Percentiles rank a stretch among this genome's conserved stretches.
Conservation (phyloP, 139 green algal genomes). For the Picochlorum sp. region DNA sequence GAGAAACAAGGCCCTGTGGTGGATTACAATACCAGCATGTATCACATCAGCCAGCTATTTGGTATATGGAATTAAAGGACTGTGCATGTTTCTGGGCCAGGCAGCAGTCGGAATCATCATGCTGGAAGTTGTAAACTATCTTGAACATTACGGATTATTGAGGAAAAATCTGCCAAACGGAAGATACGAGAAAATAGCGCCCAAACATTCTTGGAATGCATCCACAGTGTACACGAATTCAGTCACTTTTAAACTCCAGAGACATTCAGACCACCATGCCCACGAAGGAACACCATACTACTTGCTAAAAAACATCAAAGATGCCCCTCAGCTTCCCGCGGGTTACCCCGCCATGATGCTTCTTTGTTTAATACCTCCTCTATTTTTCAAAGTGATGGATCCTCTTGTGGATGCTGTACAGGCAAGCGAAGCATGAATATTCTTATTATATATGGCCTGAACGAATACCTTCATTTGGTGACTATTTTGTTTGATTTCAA, state of each 20-base stretch:
- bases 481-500: too few relatives aligned
- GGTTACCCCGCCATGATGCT: slow-evolving; percentile 19
- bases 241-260: slow-evolving; percentile 34
- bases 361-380: slow-evolving; percentile 17
- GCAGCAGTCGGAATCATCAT: slow-evolving; percentile 17
- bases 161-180: slow-evolving; percentile 12
- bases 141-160: slow-evolving; percentile 53
- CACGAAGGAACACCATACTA: slow-evolving; percentile 32
- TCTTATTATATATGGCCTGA: too few relatives aligned
- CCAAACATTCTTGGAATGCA: slow-evolving; percentile 48
- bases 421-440: too few relatives aligned
- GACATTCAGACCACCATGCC: slow-evolving; percentile 52
- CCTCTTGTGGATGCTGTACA: too few relatives aligned
- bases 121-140: slow-evolving; percentile 47
- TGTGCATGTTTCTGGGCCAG: slow-evolving; percentile 16
- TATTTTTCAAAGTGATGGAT: slow-evolving; percentile 46
- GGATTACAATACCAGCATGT: slow-evolving; percentile 8
- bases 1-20: slow-evolving; percentile 15
- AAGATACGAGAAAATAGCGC: slow-evolving; percentile 31
- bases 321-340: slow-evolving; percentile 41
- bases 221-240: slow-evolving; percentile 29
- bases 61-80: slow-evolving; percentile 7
- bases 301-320: slow-evolving; percentile 20
- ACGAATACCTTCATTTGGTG: too few relatives aligned
- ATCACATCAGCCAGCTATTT: neutral